A percentile compares a stretch with the other conserved stretches of the same genome.
phyloP scores from a whole-genome alignment of 2,329 filamentous ascomycete genomes.

The Arachnomyces sp. region DNA sequence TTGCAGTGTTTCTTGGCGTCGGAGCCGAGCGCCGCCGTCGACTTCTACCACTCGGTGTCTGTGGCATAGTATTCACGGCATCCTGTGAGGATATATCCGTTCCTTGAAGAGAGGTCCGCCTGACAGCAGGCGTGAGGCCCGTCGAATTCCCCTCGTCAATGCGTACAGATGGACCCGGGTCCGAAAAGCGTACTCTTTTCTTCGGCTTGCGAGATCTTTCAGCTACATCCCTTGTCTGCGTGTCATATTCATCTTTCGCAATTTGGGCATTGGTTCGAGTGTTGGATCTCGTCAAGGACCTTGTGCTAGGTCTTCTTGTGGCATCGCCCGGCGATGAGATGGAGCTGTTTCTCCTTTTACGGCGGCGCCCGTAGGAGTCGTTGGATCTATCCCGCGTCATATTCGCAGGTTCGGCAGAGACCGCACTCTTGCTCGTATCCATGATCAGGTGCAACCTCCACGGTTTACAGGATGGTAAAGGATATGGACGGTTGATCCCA shows the following conservation, averaged over 20 bases:
- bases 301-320: neutral
- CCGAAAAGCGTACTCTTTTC: constrained; percentile 42
- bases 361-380: too few species aligned
- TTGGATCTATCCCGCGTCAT: too few species aligned
- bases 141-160: constrained; percentile 22
- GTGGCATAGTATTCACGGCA: constrained; percentile 12
- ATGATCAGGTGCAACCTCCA: too few species aligned
- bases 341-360: too few species aligned
- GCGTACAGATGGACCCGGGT: constrained; percentile 27
- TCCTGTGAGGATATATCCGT: constrained; percentile 14
- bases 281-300: neutral
- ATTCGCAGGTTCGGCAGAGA: too few species aligned
- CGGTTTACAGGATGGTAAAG: too few species aligned
- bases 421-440: too few species aligned
- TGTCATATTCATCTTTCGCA: neutral
- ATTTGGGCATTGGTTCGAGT: neutral
- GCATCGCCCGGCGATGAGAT: too few species aligned
- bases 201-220: constrained; percentile 20
- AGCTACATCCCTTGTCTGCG: too few species aligned
- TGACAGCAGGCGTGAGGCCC: constrained; percentile 39
- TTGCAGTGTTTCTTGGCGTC: constrained; percentile 11
- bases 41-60: constrained; percentile 21
- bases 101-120: constrained; percentile 31
- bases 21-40: constrained; percentile 30
- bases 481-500: too few species aligned